phyloP scores from a whole-genome alignment of 495 filamentous ascomycete species.

The Podospora australis region DNA sequence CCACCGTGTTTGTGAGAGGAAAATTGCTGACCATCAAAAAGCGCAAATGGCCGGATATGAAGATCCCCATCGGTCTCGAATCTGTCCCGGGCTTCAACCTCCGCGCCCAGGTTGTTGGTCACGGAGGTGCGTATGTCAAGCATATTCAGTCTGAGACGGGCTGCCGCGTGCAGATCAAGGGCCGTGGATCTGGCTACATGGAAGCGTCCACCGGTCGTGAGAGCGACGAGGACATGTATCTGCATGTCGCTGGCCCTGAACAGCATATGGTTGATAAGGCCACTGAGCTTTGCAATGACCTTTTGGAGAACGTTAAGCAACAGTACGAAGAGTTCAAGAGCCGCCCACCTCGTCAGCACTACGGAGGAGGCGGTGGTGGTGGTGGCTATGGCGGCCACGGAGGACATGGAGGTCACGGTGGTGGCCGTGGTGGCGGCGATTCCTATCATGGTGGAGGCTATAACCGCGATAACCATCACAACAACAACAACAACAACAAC shows the following conservation, averaged over 20 bases:
- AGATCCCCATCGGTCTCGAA: slow-evolving; percentile 83
- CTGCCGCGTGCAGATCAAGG: slow-evolving; percentile 96
- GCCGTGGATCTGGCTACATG: slow-evolving; percentile 90
- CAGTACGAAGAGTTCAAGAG: slow-evolving; percentile 87
- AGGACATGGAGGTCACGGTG: slow-evolving; percentile 26
- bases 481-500: slow-evolving; percentile 36
- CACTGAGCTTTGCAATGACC: slow-evolving; percentile 80
- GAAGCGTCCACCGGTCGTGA: slow-evolving; percentile 76
- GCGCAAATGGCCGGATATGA: slow-evolving; percentile 99
- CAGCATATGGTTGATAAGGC: slow-evolving; percentile 77
- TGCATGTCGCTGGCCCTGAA: slow-evolving; percentile 91
- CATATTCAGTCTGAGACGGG: slow-evolving; percentile 92
- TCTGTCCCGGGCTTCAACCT: slow-evolving; percentile 94
- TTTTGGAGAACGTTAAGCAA: slow-evolving; percentile 73
- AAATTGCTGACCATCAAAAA: slow-evolving; percentile 38
- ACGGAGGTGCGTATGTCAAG: slow-evolving; percentile 90
- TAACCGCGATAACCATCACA: slow-evolving; percentile 31
- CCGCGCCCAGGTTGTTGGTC: slow-evolving; percentile 89
- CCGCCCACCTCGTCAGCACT: slow-evolving; percentile 56
- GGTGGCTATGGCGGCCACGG: slow-evolving; percentile 27
- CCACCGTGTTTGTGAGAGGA: not conserved
- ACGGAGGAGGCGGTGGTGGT: slow-evolving; percentile 44
- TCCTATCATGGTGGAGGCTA: slow-evolving; percentile 32
- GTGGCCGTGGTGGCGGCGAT: slow-evolving; percentile 31
- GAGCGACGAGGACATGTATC: slow-evolving; percentile 90